Conservation (phyloP, 257 asterid genomes). For the Solanum tacnaense region DNA sequence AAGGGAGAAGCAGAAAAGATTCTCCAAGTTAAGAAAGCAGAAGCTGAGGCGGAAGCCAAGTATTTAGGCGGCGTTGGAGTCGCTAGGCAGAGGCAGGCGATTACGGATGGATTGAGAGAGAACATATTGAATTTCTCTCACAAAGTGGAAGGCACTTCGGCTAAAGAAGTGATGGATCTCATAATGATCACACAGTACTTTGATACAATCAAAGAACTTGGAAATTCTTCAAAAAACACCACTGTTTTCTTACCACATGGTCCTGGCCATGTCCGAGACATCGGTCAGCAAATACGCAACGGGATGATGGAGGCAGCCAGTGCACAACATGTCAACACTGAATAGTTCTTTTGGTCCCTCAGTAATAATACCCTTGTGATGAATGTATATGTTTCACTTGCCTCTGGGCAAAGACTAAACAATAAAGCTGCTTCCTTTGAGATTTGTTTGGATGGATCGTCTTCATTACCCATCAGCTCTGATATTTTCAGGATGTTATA, state of each 20-base stretch:
- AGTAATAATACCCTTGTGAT: not conserved
- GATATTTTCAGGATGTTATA: not conserved
- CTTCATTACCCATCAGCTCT: not conserved
- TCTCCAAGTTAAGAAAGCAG: constrained; percentile 81
- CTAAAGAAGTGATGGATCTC: constrained; percentile 96
- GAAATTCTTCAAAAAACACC: constrained; percentile 75
- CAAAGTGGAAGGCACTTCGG: constrained; percentile 78
- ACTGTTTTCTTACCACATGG: constrained; percentile 91
- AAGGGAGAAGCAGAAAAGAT: constrained; percentile 95
- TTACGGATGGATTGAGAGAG: constrained; percentile 86
- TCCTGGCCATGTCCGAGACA: constrained; percentile 92
- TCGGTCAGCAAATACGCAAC: constrained; percentile 79
- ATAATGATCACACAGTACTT: constrained; percentile 92
- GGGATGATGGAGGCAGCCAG: constrained; percentile 89
- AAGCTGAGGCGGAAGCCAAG: constrained; percentile 93
- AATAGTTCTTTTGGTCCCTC: not conserved
- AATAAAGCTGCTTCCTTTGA: not conserved
- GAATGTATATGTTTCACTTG: not conserved
- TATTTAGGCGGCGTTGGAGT: constrained; percentile 97
- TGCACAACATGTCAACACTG: constrained; percentile 27
- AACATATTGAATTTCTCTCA: constrained; percentile 84
- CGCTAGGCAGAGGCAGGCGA: constrained; percentile 94
- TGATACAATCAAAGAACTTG: constrained; percentile 92
- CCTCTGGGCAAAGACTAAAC: not conserved
- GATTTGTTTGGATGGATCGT: not conserved